Base-by-base conservation (phyloP, 768 basidiomycete species). In the Hemileccinum rubropunctum region DNA sequence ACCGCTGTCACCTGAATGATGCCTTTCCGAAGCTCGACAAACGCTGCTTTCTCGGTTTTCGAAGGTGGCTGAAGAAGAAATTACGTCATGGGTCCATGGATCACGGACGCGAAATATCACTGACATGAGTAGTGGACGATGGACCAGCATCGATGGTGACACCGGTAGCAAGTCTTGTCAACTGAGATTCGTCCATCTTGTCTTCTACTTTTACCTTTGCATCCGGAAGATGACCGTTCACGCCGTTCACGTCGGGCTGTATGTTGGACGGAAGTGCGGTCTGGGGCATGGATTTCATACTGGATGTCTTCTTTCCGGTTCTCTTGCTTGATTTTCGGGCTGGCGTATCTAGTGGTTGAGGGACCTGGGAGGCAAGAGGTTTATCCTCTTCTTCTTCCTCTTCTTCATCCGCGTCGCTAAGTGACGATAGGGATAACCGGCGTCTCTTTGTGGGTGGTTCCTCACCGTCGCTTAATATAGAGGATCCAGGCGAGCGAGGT, bases 1-100 rank as follows among this genome's bases (percentile, higher is more conserved):
- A 97, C 91, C 17, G 93, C 82, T 0, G 80, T 79, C 45, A 97
- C 84, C 53, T 83, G 77, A 58, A 98, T 98, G 52, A 95, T 75
- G 6, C 88, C 86, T 52, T 81, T 83, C 3, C 87, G 81, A 54
- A 95, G 76, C 63, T 98, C 95, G 17, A 85, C 70, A 14, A 81
- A 77, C 3, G 93, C 87, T 13, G 85, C 82, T 57, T 95, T 91
- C 60, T 92, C 90, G 5, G 82, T 67, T 63, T 79, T 83, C 40
- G 70, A 60, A 20, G 78, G 71, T 4, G 81, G 75, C 82, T 88
- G 50, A 15, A 54, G 56, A 60, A 26, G 50, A 38, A 34, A 38
- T 41, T 42, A 47, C 46, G 17, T 45, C 47, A 39, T 32, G 34
- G 26, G 27, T 32, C 14, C n/a, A 50, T 30, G 23, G 8, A 54